Percentiles rank a stretch among this genome's conserved stretches.
phyloP scores from a whole-genome alignment of 1,139 yeast species.

The Blastobotrys persicus region DNA sequence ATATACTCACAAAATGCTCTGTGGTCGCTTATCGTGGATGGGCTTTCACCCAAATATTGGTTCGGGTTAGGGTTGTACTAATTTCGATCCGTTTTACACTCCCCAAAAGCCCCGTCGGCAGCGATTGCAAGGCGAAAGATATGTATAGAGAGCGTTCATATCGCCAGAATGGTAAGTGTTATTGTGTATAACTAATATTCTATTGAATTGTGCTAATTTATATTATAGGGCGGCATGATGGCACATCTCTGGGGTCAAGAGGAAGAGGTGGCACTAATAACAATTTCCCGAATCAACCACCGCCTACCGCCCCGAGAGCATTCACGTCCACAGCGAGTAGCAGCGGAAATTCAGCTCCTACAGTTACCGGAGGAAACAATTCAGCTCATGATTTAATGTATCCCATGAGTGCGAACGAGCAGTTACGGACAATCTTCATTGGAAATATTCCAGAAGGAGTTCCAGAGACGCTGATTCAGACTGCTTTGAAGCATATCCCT shows the following conservation, averaged over 20 bases:
- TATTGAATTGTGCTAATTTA: too few relatives aligned
- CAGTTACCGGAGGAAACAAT: not conserved
- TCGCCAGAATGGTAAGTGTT: not conserved
- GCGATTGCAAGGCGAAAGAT: not conserved
- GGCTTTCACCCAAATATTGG: too few relatives aligned
- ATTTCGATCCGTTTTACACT: too few relatives aligned
- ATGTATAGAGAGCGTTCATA: not conserved
- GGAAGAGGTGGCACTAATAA: not conserved
- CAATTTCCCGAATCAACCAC: not conserved
- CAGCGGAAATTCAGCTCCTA: not conserved
- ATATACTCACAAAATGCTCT: too few relatives aligned
- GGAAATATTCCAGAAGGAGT: conserved; percentile 33
- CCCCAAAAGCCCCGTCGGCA: too few relatives aligned
- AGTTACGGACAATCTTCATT: conserved; percentile 34
- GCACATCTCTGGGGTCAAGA: not conserved
- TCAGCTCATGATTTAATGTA: conserved; percentile 14
- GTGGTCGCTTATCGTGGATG: too few relatives aligned
- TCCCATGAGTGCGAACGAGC: conserved; percentile 32
- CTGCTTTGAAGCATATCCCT: conserved; percentile 27
- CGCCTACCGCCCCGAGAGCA: not conserved
- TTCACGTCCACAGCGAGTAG: not conserved
- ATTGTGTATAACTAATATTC: not conserved
- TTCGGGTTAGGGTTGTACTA: too few relatives aligned
- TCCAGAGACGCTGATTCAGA: conserved; percentile 31
- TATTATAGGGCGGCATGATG: not conserved